Evolutionary conservation across 306 rosid species (phyloP), one percentile per base, ranked within the genome.

Genomic region (Echinosophora koreensis): DNA sequence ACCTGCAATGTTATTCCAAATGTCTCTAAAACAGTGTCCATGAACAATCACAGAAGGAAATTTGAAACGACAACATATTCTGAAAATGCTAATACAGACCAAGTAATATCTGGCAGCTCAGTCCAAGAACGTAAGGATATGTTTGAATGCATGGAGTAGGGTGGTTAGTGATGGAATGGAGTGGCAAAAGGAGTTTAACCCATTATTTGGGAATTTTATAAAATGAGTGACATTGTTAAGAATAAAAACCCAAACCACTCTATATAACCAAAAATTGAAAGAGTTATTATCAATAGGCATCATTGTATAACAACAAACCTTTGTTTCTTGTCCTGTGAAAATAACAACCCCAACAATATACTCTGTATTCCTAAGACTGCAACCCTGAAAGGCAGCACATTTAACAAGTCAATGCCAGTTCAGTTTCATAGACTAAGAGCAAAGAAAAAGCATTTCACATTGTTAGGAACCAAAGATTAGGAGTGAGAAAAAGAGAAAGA

Each of bases 341-440:
- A 95, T 83, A 80, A 92, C 99, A 80, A 87, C 90, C 64, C 87
- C 97, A 77, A 95, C 97, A 84, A 95, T 81, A 86, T 92, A 90
- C 62, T 92, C 96, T 2, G 99, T 95, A 86, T 95, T 95, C 86
- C 97, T 89, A 77, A 95, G 99, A 84, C 97, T 95, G 89, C 99
- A 95, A 17, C 99, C 99, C 99, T 95, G 92, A 71, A 83, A 74
- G 4, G 74, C 49, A 80, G 46, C 46, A 72, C 14, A 49, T 41
- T 70, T 79, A 66, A 63, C 51, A 70, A 73, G 76, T 49, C 66
- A 82, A 60, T n/a, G 51, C 46, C 37, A 79, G 66, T 39, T 67
- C 41, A 38, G 69, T 27, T 74, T 18, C 57, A 79, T 42, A 52
- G 72, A 64, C 55, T 34, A 18, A 55, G 41, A 38, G 70, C 52